Base-by-base conservation (phyloP, 83 land plant species). In the Diphasiastrum complanatum region DNA sequence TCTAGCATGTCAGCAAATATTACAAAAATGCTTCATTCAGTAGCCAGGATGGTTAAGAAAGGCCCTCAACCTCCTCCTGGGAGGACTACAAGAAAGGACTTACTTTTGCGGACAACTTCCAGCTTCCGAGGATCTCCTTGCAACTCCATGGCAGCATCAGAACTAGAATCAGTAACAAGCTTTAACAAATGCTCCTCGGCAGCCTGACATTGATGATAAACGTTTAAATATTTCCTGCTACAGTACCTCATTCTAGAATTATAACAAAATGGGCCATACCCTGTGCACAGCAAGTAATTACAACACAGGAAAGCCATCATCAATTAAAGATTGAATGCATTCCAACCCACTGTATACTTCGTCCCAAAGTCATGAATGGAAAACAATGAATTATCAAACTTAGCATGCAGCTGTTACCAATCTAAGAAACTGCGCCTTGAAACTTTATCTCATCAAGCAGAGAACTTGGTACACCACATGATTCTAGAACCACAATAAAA, bases 161-260 rank as follows among this genome's bases (percentile, higher is more conserved):
- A 83, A 63, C 81, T 78, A 35, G 91, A 78, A 45, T 64, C 71
- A 47, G 68, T 67, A 34, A 93, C 80, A 64, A 89, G 67, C 48
- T 81, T 61, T 53, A 74, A 69, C 67, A 93, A 60, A 41, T 72
- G 63, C 34, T 89, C 81, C 29, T 75, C 83, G 33, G 71, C 73
- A 33, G 45, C 50, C 81, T 78, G 71, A 34, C 20, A 19, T 16
- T 24, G 20, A 32, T 27, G 16, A 33, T 16, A 70, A 55, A 30
- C 22, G 34, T 33, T 16, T 5, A 53, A 48, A 20, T 6, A 61
- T n/a, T n/a, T n/a, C n/a, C n/a, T n/a, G 18, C 16, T 12, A 31
- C 27, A 32, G 5, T 11, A 35, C 36, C 19, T 47, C 11, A 36
- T 37, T 14, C 45, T 10, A 63, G 53, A 24, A 20, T 20, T 26